Conservation (phyloP, 768 basidiomycete genomes). For the Chalciporus piperatus region DNA sequence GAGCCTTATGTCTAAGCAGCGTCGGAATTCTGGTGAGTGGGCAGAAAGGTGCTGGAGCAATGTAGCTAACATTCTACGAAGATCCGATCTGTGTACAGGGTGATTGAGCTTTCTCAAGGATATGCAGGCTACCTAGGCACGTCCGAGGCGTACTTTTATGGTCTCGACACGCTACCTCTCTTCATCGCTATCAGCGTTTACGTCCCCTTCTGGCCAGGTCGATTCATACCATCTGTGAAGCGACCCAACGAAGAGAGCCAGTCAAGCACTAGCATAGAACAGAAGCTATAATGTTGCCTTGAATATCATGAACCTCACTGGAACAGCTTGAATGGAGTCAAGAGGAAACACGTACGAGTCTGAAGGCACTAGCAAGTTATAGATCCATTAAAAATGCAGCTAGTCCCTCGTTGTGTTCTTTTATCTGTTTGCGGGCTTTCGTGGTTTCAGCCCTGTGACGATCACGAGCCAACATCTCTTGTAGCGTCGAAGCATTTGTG, state of each 20-base stretch:
- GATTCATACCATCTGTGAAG: conserved; percentile 39
- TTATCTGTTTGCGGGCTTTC: conserved; percentile 20
- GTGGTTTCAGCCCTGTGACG: conserved; percentile 41
- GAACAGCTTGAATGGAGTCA: neutral
- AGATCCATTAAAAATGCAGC: conserved; percentile 45
- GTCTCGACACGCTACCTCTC: conserved; percentile 63
- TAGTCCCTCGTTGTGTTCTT: conserved; percentile 38
- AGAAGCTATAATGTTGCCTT: neutral
- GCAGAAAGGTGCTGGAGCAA: too few species aligned
- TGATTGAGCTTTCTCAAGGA: conserved; percentile 63
- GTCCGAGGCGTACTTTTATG: conserved; percentile 63
- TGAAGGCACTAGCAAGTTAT: neutral
- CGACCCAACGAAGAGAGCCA: conserved; percentile 27
- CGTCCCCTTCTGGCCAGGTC: conserved; percentile 62
- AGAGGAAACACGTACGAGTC: neutral
- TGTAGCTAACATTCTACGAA: conserved; percentile 17
- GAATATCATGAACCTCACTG: neutral
- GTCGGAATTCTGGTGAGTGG: conserved; percentile 58
- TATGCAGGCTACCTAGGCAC: conserved; percentile 54
- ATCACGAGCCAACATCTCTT: conserved; percentile 62
- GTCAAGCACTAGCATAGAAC: neutral
- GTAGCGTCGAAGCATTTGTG: conserved; percentile 46
- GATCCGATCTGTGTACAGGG: conserved; percentile 65
- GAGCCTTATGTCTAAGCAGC: conserved; percentile 51
- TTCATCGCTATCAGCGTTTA: conserved; percentile 58